Conservation (phyloP, 768 basidiomycete genomes). For the Rickenella mellea region DNA sequence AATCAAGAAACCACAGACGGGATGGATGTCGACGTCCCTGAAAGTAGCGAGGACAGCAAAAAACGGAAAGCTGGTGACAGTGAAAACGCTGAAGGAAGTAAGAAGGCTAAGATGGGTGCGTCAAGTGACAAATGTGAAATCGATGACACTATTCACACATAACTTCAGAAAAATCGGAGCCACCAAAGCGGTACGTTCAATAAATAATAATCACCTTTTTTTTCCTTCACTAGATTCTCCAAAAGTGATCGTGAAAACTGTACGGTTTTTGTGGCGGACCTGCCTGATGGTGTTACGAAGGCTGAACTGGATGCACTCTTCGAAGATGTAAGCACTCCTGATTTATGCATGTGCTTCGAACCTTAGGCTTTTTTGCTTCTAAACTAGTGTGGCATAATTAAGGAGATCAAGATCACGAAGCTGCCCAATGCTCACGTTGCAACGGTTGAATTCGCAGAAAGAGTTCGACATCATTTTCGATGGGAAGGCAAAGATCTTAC, state of each 20-base stretch:
- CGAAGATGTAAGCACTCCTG: constrained; percentile 60
- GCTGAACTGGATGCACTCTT: constrained; percentile 67
- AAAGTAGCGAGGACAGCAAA: constrained; percentile 30
- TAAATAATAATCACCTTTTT: constrained; percentile 4
- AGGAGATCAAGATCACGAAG: constrained; percentile 73
- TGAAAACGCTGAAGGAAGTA: constrained; percentile 29
- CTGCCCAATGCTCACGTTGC: constrained; percentile 57
- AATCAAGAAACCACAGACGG: neutral
- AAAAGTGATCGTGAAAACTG: constrained; percentile 94
- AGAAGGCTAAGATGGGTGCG: constrained; percentile 58
- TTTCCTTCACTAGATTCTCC: constrained; percentile 1
- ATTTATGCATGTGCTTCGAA: neutral
- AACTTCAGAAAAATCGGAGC: constrained; percentile 23
- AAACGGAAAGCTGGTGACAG: constrained; percentile 60
- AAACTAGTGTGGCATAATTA: constrained; percentile 75
- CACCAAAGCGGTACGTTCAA: constrained; percentile 50
- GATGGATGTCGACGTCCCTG: constrained; percentile 34
- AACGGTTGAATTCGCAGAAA: constrained; percentile 77
- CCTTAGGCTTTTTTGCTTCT: neutral
- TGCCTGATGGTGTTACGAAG: constrained; percentile 48
- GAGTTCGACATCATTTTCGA: constrained; percentile 25
- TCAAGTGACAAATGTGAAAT: constrained; percentile 4
- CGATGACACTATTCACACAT: neutral
- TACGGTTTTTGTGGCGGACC: constrained; percentile 78
- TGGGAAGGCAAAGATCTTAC: neutral